Base-by-base conservation (phyloP, 768 basidiomycete species). In the Crepidotus variabilis region DNA sequence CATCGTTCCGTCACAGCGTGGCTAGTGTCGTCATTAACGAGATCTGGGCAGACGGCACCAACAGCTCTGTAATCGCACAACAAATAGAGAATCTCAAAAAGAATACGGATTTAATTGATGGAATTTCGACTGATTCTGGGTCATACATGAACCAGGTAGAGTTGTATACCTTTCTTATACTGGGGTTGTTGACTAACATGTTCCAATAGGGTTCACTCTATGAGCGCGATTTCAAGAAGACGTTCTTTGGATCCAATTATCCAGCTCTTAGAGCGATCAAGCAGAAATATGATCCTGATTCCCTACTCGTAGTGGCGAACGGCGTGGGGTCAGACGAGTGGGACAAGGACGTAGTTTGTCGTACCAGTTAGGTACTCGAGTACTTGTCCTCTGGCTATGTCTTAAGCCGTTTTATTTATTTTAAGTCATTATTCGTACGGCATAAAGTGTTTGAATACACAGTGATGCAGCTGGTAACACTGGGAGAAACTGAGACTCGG, bases 131-230 rank as follows among this genome's bases (percentile, higher is more conserved):
- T 6, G 72, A 71, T 21, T 59, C 76, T 5, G 78, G 75, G 2
- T 70, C 80, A 2, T 80, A 82, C 62, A 69, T 79, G 47, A 79
- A 81, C 59, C 80, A 83, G 73, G 80, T 75, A 21, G n/a, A n/a
- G n/a, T n/a, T 20, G 69, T 59, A 14, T 32, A 7, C 33, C 33
- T 4, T 1, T 24, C 20, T 21, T 43, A 2, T 20, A 22, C 13
- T 21, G 14, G 16, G 33, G 22, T 16, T 50, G 14, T 21, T 21
- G 16, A 16, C 35, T 36, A 16, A 36, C 8, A 36, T 8, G 35
- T 36, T 36, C 35, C 48, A 8, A n/a, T 32, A 81, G 79, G 81
- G 75, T 1, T 77, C 74, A 0, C 57, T 73, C 33, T 74, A 76
- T 47, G 77, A 80, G 58, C 52, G 62, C 8, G 64, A 81, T 45